A percentile compares a stretch with the other conserved stretches of the same genome.
Conservation (phyloP, 495 filamentous ascomycete species). For the Xylaria curta region DNA sequence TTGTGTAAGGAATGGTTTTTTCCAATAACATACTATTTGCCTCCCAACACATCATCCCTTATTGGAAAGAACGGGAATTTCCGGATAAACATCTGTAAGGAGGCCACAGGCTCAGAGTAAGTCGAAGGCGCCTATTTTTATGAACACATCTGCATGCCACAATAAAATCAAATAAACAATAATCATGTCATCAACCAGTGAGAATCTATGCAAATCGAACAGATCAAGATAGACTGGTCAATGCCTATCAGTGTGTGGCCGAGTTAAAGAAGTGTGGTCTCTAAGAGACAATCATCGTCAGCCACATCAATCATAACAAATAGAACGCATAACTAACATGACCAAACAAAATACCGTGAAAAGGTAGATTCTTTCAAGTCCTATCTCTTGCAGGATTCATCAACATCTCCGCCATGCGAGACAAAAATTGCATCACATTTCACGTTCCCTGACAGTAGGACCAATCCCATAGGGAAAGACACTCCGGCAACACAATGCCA, state of each 20-base stretch:
- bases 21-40: background rate
- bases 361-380: background rate
- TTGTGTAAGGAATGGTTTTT: background rate
- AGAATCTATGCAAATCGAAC: background rate
- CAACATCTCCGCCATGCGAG: background rate
- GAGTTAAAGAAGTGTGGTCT: background rate
- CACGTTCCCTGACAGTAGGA: background rate
- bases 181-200: background rate
- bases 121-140: background rate
- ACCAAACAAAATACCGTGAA: background rate
- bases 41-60: background rate
- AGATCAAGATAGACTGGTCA: no score
- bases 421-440: no score
- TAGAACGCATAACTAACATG: background rate
- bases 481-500: constrained; percentile 4
- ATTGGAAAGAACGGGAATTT: background rate
- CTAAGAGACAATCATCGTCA: background rate
- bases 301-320: background rate
- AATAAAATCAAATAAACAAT: background rate
- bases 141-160: no score
- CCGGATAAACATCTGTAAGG: background rate
- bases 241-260: no score
- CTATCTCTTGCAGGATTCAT: background rate
- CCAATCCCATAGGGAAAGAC: constrained; percentile 7
- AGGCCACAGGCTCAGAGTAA: background rate